Evolutionary conservation across 1,139 yeast genomes (phyloP).

Genomic region (Zygosaccharomyces sapae): DNA sequence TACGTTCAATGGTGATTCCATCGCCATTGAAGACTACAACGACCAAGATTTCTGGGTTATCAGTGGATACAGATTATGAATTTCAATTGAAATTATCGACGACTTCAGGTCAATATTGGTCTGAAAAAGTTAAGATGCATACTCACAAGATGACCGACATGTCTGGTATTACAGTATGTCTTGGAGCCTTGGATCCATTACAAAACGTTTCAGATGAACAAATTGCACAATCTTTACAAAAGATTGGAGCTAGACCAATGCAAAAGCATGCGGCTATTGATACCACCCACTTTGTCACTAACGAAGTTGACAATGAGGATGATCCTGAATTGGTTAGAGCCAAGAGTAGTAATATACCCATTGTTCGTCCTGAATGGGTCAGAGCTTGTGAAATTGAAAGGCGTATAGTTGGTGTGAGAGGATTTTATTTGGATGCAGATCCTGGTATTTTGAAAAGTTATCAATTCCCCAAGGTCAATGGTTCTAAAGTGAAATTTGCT

Average conservation of each 20-base stretch:
- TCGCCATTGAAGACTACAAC: slow-evolving; percentile 75
- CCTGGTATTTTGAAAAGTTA: slow-evolving; percentile 34
- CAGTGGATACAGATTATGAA: slow-evolving; percentile 75
- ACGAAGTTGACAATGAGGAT: slow-evolving; percentile 42
- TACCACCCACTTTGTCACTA: slow-evolving; percentile 89
- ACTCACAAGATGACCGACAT: slow-evolving; percentile 97
- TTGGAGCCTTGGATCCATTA: slow-evolving; percentile 69
- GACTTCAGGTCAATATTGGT: slow-evolving; percentile 77
- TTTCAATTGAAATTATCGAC: slow-evolving; percentile 81
- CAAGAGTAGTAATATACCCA: slow-evolving; percentile 80
- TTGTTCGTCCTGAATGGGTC: slow-evolving; percentile 95
- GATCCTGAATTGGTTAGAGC: slow-evolving; percentile 55
- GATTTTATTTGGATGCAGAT: slow-evolving; percentile 58
- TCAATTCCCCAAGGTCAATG: slow-evolving; percentile 30
- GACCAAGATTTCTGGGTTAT: slow-evolving; percentile 86
- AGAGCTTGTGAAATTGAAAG: slow-evolving; percentile 90
- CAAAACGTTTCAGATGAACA: slow-evolving; percentile 59
- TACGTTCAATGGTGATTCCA: slow-evolving; percentile 82
- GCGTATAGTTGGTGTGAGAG: slow-evolving; percentile 87
- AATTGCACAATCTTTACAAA: slow-evolving; percentile 55
- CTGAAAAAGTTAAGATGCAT: slow-evolving; percentile 63
- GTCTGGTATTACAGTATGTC: slow-evolving; percentile 85
- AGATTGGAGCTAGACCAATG: slow-evolving; percentile 81
- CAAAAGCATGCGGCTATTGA: slow-evolving; percentile 75
- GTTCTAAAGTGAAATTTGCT: slow-evolving; percentile 13